Percentiles rank a stretch among this genome's conserved stretches.
These are phyloP conservation scores for Xylariales sp. DNA, from an alignment of 2,329 filamentous ascomycete genomes.

Conservation along the genomic window DNA sequence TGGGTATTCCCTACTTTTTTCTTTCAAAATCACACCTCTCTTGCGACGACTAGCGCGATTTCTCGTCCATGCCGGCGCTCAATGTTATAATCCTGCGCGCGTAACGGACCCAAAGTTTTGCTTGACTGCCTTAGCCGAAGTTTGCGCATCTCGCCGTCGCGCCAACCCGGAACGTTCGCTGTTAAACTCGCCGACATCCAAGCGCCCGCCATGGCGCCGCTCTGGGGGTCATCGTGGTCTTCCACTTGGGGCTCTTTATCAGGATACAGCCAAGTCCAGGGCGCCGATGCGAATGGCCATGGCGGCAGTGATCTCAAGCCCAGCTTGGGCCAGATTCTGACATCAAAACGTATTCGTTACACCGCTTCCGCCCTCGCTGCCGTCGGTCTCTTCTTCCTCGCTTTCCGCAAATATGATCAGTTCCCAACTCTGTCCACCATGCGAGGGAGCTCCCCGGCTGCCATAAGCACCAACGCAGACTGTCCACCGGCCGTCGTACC, in stretches of 20 bases:
- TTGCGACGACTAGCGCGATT: slow-evolving; percentile 12
- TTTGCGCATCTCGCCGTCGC: slow-evolving; percentile 15
- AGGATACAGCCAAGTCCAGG: slow-evolving; percentile 44
- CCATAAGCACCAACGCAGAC: slow-evolving; percentile 34
- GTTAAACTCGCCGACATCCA: slow-evolving; percentile 9
- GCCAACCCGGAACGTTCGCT: neutral
- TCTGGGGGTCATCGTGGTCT: slow-evolving; percentile 48
- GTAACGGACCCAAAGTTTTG: slow-evolving; percentile 18
- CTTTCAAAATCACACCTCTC: neutral
- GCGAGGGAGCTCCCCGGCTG: slow-evolving; percentile 36
- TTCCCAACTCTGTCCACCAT: slow-evolving; percentile 47
- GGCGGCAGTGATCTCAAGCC: slow-evolving; percentile 46
- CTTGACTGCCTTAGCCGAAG: slow-evolving; percentile 14
- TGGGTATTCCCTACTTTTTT: too few species aligned
- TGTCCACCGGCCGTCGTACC: slow-evolving; percentile 44
- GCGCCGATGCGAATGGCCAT: slow-evolving; percentile 39
- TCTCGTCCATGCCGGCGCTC: neutral
- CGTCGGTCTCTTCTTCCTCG: slow-evolving; percentile 46
- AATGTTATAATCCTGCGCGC: slow-evolving; percentile 2
- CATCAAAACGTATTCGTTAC: slow-evolving; percentile 52
- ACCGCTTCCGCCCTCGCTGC: slow-evolving; percentile 41
- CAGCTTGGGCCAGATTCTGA: slow-evolving; percentile 52
- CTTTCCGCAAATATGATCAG: slow-evolving; percentile 48
- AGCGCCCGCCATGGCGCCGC: slow-evolving; percentile 46
- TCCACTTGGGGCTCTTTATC: slow-evolving; percentile 46